Evolutionary conservation across 176 grass and related monocot genomes (phyloP).

Genomic region (Carex parvula): DNA sequence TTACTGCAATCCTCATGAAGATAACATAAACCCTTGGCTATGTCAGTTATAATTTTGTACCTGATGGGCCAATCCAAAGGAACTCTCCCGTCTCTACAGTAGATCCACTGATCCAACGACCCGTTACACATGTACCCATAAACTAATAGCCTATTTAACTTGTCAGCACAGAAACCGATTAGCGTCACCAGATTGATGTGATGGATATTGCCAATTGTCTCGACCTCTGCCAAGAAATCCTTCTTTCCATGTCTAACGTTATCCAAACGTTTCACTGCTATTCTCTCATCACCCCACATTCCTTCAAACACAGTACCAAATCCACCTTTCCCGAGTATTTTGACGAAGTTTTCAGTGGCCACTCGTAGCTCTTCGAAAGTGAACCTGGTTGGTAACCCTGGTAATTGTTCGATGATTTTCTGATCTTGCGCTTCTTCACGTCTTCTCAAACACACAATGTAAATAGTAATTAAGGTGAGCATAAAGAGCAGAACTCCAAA

Average conservation of each 20-base stretch:
- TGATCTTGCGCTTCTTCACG: background rate
- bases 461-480: background rate
- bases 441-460: background rate
- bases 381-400: constrained; percentile 29
- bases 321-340: constrained; percentile 41
- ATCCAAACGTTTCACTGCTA: constrained; percentile 44
- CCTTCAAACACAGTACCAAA: constrained; percentile 40
- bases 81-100: constrained; percentile 1
- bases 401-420: background rate
- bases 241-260: constrained; percentile 30
- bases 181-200: constrained; percentile 49
- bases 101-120: constrained; percentile 54
- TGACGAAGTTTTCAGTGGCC: constrained; percentile 22
- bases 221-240: constrained; percentile 51
- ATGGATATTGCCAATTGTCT: constrained; percentile 47
- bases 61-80: constrained; percentile 38
- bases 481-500: constrained; percentile 3
- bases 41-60: constrained; percentile 23
- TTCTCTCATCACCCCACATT: background rate
- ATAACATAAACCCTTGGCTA: constrained; percentile 49
- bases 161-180: constrained; percentile 47
- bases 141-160: constrained; percentile 36
- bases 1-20: constrained; percentile 51
- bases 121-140: constrained; percentile 47
- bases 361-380: constrained; percentile 20